Evolutionary conservation across 352 stramenopile genomes (phyloP), one percentile per base, ranked within the genome.

Genomic region (Lagenidium sp.): DNA sequence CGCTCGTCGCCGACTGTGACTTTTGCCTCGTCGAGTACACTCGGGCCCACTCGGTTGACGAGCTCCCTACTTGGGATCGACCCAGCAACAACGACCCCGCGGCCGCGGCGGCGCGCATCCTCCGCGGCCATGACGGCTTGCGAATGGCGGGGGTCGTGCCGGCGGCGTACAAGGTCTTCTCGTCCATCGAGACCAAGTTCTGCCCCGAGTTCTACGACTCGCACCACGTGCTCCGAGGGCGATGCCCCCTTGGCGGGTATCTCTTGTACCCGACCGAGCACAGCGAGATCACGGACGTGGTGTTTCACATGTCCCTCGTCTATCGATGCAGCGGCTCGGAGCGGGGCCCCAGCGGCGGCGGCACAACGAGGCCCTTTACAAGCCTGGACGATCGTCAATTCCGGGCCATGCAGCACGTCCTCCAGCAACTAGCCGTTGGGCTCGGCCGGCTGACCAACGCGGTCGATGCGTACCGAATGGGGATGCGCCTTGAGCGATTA

Each of bases 251-350:
- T 12, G 68, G 68, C 0, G 79, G 79, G 4, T 87, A 82, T 36
- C 53, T 87, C 12, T 53, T 89, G 21, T 91, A 86, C 41, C 58
- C 65, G 5, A 87, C 73, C 8, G 57, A 79, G 42, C 50, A 60
- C 32, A 60, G 53, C 26, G 71, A 88, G 20, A 53, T 59, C 21
- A 89, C 74, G 6, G 68, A 84, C 25, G 75, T 89, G n/a, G 68
- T 91, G 8, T 91, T 87, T 48, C 85, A 72, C 51, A 71, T 85
- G 59, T 82, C 59, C 21, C 48, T 85, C 22, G n/a, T n/a, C n/a
- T n/a, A n/a, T n/a, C n/a, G n/a, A n/a, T n/a, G n/a, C n/a, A n/a
- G n/a, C n/a, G n/a, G n/a, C n/a, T 47, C 48, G 2, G 50, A 67
- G 24, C 46, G 55, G 1, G 45, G 40, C 20, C 50, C 42, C 30